Evolutionary conservation across 176 grass and related monocot species (phyloP).

Genomic region (Zizania latifolia): DNA sequence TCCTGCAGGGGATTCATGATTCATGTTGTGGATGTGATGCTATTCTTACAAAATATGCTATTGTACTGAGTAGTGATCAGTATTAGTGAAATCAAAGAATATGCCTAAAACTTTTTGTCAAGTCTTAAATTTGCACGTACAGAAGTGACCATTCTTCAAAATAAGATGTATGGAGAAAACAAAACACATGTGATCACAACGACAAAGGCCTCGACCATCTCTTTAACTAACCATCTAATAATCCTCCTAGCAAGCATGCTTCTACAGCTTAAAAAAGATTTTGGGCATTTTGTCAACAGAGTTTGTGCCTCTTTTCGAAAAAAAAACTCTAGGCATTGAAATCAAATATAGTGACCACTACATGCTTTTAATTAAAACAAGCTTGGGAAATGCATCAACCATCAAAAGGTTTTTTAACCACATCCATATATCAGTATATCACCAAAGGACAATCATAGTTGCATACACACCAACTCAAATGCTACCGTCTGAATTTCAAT

Average conservation of each 20-base stretch:
- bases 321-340: neutral
- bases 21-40: neutral
- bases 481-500: neutral
- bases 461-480: neutral
- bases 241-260: neutral
- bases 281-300: neutral
- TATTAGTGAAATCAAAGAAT: too few species aligned
- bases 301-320: neutral
- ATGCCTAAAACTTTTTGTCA: neutral
- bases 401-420: neutral
- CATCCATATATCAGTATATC: neutral
- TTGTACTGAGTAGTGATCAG: too few species aligned
- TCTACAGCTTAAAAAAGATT: neutral
- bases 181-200: neutral
- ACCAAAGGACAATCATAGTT: neutral
- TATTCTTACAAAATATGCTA: too few species aligned
- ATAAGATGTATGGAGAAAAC: neutral
- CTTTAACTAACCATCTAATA: too few species aligned
- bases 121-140: neutral
- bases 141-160: neutral
- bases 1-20: too few species aligned
- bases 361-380: neutral
- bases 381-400: neutral
- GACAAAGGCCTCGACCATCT: neutral
- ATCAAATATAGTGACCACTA: neutral